Percentiles rank a stretch among this genome's conserved stretches.
phyloP scores from a whole-genome alignment of 768 basidiomycete genomes.

The Termitomyces sp. region DNA sequence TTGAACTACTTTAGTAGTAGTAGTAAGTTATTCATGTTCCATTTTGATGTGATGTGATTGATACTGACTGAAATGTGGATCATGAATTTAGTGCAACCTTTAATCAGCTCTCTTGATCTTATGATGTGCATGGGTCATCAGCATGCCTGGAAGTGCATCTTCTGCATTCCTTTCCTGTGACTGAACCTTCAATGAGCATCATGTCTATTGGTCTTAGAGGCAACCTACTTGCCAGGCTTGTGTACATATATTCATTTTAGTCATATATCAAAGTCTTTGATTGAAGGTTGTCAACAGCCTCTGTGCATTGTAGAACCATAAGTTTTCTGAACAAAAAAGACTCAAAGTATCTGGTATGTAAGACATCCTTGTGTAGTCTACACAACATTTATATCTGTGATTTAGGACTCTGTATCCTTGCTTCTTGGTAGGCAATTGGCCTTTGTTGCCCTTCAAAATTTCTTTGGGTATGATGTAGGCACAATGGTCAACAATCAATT shows the following conservation, averaged over 20 bases:
- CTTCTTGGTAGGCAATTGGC: too few species aligned
- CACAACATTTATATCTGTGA: background rate
- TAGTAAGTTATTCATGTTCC: too few species aligned
- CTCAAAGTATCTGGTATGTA: background rate
- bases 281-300: background rate
- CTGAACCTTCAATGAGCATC: background rate
- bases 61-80: background rate
- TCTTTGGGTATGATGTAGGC: background rate
- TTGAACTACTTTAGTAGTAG: too few species aligned
- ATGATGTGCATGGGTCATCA: background rate
- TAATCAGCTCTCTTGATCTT: background rate
- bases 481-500: background rate
- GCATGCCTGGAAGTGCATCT: background rate
- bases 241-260: background rate
- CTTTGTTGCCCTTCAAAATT: background rate
- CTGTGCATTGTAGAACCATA: background rate
- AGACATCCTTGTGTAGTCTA: background rate
- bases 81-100: background rate
- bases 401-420: background rate
- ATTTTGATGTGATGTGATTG: too few species aligned
- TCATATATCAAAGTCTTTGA: too few species aligned
- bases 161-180: background rate
- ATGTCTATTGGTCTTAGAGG: background rate
- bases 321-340: background rate
- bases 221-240: background rate